Evolutionary conservation across 2,329 filamentous ascomycete species (phyloP).

Genomic region (Aureobasidium sp.): DNA sequence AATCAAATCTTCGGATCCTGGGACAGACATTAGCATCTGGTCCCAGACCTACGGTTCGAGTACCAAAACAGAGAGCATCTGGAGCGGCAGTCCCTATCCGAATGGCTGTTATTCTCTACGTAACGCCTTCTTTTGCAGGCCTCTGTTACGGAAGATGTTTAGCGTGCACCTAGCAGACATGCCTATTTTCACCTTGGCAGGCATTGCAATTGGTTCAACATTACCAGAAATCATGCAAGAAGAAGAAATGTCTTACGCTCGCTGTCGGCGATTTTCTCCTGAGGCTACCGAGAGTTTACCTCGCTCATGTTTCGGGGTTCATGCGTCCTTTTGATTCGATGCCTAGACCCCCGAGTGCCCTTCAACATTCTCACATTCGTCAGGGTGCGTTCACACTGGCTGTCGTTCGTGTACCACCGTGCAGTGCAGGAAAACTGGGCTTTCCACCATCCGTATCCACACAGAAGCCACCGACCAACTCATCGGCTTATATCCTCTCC

Average conservation of each 20-base stretch:
- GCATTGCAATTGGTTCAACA: not conserved
- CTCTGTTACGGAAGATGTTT: not conserved
- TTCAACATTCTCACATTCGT: not conserved
- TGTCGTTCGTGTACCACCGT: not conserved
- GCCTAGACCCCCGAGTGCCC: not conserved
- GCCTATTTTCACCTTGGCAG: not conserved
- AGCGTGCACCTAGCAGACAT: not conserved
- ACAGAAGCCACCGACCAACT: not conserved
- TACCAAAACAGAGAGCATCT: not conserved
- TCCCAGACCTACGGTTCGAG: not conserved
- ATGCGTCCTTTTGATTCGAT: not conserved
- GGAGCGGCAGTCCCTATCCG: not conserved
- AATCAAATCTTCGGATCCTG: not conserved
- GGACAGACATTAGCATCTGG: not conserved
- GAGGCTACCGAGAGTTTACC: not conserved
- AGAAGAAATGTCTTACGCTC: not conserved
- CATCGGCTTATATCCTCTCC: conserved; percentile 5
- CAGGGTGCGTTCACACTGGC: not conserved
- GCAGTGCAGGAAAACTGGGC: not conserved
- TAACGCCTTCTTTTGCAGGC: not conserved
- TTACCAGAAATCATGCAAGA: not conserved
- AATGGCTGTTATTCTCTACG: not conserved
- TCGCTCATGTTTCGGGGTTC: not conserved
- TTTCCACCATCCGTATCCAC: not conserved
- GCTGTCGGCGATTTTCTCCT: not conserved